Conservation (phyloP, 169 alveolate genomes). For the Plasmodium coatneyi region DNA sequence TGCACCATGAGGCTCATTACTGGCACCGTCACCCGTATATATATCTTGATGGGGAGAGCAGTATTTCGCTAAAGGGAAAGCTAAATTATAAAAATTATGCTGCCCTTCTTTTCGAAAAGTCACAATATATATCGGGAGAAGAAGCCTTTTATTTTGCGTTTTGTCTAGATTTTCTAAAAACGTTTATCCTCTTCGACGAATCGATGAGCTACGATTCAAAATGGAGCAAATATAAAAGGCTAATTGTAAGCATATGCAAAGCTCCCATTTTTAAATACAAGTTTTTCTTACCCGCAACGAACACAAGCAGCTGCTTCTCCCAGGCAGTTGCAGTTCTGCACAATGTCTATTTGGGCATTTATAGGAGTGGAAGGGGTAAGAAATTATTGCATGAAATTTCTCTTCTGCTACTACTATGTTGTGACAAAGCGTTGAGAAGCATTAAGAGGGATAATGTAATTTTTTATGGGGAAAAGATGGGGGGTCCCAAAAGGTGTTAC, state of each 20-base stretch:
- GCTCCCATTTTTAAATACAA: constrained; percentile 10
- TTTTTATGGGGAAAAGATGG: neutral
- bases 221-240: neutral
- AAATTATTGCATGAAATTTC: constrained; percentile 10
- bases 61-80: neutral
- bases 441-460: constrained; percentile 10
- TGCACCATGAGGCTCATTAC: neutral
- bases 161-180: constrained; percentile 44
- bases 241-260: constrained; percentile 37
- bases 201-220: neutral
- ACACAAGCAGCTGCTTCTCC: constrained; percentile 33
- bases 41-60: neutral
- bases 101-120: neutral
- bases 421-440: constrained; percentile 19
- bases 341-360: constrained; percentile 19
- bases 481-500: neutral
- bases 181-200: constrained; percentile 7
- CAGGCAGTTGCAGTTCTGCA: constrained; percentile 17
- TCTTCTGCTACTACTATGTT: constrained; percentile 8
- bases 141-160: constrained; percentile 16
- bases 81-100: neutral
- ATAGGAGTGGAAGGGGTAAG: constrained; percentile 10
- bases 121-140: constrained; percentile 9
- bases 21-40: neutral
- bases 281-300: constrained; percentile 33